These are phyloP conservation scores for Taiozyma sp. DNA, from an alignment of 1,139 yeast species.

Conservation along the genomic window DNA sequence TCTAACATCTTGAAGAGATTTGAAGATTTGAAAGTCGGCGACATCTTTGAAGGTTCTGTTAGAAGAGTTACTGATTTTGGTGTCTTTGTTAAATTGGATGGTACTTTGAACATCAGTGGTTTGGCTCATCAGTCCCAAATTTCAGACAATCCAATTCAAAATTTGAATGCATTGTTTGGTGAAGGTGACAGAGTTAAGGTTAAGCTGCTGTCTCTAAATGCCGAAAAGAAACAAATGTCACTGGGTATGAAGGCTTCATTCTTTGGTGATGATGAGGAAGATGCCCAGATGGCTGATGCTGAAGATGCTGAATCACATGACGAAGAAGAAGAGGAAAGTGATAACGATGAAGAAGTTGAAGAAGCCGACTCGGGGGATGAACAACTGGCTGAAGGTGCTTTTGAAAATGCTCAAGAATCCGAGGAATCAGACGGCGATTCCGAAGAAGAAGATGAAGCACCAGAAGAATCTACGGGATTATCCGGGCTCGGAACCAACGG, in stretches of 20 bases:
- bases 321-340: slow-evolving; percentile 15
- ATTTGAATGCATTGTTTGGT: slow-evolving; percentile 56
- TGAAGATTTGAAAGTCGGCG: slow-evolving; percentile 64
- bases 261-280: slow-evolving; percentile 43
- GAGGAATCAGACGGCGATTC: slow-evolving; percentile 14
- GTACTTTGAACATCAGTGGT: slow-evolving; percentile 72
- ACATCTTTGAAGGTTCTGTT: slow-evolving; percentile 72
- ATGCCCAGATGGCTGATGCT: slow-evolving; percentile 31
- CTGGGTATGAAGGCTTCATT: slow-evolving; percentile 94
- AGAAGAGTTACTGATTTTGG: slow-evolving; percentile 83
- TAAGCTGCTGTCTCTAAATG: slow-evolving; percentile 59
- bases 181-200: slow-evolving; percentile 91
- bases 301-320: slow-evolving; percentile 27
- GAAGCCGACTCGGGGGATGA: slow-evolving; percentile 24
- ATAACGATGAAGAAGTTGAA: slow-evolving; percentile 5
- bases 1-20: slow-evolving; percentile 49
- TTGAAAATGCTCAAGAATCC: slow-evolving; percentile 13
- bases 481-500: slow-evolving; percentile 75
- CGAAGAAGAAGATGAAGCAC: slow-evolving; percentile 23
- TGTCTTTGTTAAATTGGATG: slow-evolving; percentile 78
- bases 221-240: slow-evolving; percentile 66
- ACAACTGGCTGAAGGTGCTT: slow-evolving; percentile 21
- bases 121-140: slow-evolving; percentile 85
- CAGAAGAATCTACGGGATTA: slow-evolving; percentile 22
- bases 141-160: slow-evolving; percentile 58